Conservation (phyloP, 1,284 basidiomycete species). For the Athelia psychrophila region DNA sequence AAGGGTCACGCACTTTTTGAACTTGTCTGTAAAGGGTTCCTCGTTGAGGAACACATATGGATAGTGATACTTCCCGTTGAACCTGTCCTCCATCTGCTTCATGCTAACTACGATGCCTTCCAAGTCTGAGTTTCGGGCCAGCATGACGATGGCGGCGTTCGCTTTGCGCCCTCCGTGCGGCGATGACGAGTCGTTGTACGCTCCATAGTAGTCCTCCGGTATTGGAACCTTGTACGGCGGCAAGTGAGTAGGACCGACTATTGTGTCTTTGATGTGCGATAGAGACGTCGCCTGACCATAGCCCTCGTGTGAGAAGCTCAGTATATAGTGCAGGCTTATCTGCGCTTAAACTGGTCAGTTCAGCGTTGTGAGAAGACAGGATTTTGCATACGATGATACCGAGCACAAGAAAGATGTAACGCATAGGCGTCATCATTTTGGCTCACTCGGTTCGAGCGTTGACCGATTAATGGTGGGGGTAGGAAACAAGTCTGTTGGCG, state of each 20-base stretch:
- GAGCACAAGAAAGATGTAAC: conserved; percentile 68
- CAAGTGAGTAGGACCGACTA: conserved; percentile 33
- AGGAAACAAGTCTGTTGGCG: background rate
- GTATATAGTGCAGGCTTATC: conserved; percentile 71
- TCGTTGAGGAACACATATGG: conserved; percentile 90
- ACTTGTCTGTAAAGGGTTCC: conserved; percentile 70
- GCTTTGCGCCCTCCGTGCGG: conserved; percentile 52
- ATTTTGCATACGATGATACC: conserved; percentile 49
- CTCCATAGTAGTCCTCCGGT: conserved; percentile 53
- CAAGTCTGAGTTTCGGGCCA: conserved; percentile 84
- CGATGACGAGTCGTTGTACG: conserved; percentile 27
- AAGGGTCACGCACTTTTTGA: conserved; percentile 40
- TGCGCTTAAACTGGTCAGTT: conserved; percentile 22
- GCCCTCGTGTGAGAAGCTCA: conserved; percentile 68
- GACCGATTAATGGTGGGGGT: background rate
- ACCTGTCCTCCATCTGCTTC: conserved; percentile 78
- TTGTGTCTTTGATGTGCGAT: conserved; percentile 46
- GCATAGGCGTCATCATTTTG: conserved; percentile 77
- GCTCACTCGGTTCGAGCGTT: background rate
- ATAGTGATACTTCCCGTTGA: conserved; percentile 85
- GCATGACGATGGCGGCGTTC: conserved; percentile 84
- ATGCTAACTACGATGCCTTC: conserved; percentile 69
- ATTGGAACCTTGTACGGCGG: conserved; percentile 54
- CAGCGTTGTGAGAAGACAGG: background rate
- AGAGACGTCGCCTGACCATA: conserved; percentile 68